Percentiles rank a stretch among this genome's conserved stretches.
These are phyloP conservation scores for Nemania sp. DNA, from an alignment of 2,329 filamentous ascomycete species.

Conservation along the genomic window DNA sequence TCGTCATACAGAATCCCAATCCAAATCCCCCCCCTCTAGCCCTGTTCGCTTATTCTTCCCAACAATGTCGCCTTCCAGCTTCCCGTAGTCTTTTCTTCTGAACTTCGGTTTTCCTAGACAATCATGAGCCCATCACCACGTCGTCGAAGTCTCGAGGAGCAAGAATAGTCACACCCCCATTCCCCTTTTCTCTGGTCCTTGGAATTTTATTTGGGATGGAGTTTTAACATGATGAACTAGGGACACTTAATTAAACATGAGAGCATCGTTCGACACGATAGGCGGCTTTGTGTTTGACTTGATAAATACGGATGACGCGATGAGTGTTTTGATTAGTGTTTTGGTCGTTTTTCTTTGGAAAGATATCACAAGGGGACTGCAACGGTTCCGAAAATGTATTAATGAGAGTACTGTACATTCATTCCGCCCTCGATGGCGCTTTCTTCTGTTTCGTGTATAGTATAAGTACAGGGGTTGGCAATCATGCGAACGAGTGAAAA, in stretches of 20 bases:
- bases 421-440: background rate
- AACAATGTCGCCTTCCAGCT: background rate
- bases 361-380: too few species aligned
- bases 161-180: too few species aligned
- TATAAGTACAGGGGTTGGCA: conserved; percentile 1
- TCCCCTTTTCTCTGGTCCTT: conserved; percentile 24
- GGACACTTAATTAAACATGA: conserved; percentile 18
- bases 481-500: background rate
- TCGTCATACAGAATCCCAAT: background rate
- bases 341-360: background rate
- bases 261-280: background rate
- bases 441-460: background rate
- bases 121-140: conserved; percentile 25
- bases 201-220: conserved; percentile 24
- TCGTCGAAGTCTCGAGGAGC: conserved; percentile 21
- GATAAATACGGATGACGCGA: background rate
- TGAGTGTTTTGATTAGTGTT: too few species aligned
- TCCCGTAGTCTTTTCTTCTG: conserved; percentile 20
- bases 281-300: background rate
- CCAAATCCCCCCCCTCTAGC: background rate
- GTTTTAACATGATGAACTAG: conserved; percentile 23
- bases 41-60: background rate
- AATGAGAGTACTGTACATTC: background rate
- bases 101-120: conserved; percentile 26
- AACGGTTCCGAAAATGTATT: background rate